Evolutionary conservation across 2,329 filamentous ascomycete species (phyloP).

Genomic region (Monilinia vaccinii-corymbosi): DNA sequence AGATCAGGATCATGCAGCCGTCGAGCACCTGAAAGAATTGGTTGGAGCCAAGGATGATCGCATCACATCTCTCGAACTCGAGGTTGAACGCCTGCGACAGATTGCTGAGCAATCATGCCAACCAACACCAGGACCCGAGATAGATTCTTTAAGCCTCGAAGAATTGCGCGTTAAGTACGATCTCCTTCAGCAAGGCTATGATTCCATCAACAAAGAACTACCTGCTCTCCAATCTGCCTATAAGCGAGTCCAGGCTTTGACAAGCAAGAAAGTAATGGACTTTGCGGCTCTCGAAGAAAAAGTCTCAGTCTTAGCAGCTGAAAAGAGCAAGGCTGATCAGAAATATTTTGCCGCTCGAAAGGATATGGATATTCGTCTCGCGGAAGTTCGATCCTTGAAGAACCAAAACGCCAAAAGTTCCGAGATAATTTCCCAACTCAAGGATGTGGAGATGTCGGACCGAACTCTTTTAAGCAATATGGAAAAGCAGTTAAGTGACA

Average conservation of each 20-base stretch:
- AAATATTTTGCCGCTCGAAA: slow-evolving; percentile 97
- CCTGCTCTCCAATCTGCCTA: slow-evolving; percentile 85
- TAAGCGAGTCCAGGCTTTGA: slow-evolving; percentile 77
- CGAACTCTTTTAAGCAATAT: slow-evolving; percentile 69
- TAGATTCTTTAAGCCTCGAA: slow-evolving; percentile 55
- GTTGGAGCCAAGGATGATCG: slow-evolving; percentile 69
- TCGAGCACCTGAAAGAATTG: slow-evolving; percentile 71
- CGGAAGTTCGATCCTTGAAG: slow-evolving; percentile 70
- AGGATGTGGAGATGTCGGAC: slow-evolving; percentile 76
- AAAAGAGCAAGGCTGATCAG: slow-evolving; percentile 95
- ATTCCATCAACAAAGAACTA: slow-evolving; percentile 77
- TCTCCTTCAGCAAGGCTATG: slow-evolving; percentile 70
- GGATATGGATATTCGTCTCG: slow-evolving; percentile 75
- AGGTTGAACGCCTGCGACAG: slow-evolving; percentile 62
- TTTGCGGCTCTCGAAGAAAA: slow-evolving; percentile 69
- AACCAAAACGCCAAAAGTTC: slow-evolving; percentile 82
- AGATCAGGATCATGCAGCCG: slow-evolving; percentile 63
- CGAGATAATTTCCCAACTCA: slow-evolving; percentile 87
- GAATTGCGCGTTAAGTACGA: slow-evolving; percentile 66
- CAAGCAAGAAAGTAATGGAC: slow-evolving; percentile 79
- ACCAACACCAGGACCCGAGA: slow-evolving; percentile 35
- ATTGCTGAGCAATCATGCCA: slow-evolving; percentile 37
- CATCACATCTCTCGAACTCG: slow-evolving; percentile 72
- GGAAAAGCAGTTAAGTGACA: slow-evolving; percentile 82
- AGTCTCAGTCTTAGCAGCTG: slow-evolving; percentile 61